Conservation (phyloP, 75 land plant genomes). For the Sequoia sempervirens region DNA sequence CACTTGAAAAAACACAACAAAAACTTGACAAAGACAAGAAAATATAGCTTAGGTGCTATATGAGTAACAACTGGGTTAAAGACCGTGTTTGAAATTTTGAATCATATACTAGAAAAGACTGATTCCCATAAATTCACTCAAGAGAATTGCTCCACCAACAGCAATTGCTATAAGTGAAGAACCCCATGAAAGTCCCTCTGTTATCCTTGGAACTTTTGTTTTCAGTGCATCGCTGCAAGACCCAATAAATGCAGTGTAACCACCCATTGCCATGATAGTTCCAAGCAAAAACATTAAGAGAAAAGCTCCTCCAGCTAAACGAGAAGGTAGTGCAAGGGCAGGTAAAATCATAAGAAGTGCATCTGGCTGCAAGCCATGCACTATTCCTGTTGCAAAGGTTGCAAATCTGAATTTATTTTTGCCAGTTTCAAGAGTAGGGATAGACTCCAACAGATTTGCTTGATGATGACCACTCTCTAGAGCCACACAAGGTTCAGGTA, state of each 20-base stretch:
- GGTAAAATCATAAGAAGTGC: conserved; percentile 28
- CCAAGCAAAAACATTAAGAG: conserved; percentile 25
- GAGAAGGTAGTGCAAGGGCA: conserved; percentile 31
- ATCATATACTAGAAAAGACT: conserved; percentile 9
- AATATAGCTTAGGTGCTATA: background rate
- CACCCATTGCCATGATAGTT: conserved; percentile 32
- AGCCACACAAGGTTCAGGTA: conserved; percentile 14
- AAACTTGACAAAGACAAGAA: background rate
- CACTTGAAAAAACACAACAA: background rate
- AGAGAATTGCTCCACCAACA: conserved; percentile 30
- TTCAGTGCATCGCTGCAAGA: conserved; percentile 34
- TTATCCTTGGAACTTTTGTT: conserved; percentile 25
- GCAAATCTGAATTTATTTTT: conserved; percentile 14
- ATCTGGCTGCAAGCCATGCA: conserved; percentile 34
- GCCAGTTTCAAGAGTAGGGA: background rate
- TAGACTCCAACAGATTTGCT: conserved; percentile 1
- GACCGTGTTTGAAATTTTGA: background rate
- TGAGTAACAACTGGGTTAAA: background rate
- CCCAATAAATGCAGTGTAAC: conserved; percentile 36
- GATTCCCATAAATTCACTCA: conserved; percentile 36
- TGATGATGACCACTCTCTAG: conserved; percentile 16
- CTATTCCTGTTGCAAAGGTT: conserved; percentile 34
- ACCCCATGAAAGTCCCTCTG: conserved; percentile 35
- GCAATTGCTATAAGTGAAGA: conserved; percentile 41
- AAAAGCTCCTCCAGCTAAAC: conserved; percentile 26